These are phyloP conservation scores for Jaminaea rosea DNA, from an alignment of 1,284 basidiomycete species.

Conservation along the genomic window DNA sequence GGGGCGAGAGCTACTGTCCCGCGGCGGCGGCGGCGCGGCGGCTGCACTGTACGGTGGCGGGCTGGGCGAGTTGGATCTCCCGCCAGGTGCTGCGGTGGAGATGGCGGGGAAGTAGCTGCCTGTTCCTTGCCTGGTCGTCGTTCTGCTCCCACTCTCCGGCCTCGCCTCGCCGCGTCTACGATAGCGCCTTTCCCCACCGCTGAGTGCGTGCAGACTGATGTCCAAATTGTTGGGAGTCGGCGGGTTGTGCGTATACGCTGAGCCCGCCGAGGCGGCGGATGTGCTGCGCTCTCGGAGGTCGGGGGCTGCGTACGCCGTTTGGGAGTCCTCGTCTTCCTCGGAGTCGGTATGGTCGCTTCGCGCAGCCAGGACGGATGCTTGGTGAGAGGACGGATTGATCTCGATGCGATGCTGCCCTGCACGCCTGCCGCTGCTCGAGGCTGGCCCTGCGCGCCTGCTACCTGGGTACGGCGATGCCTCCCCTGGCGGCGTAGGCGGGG, in stretches of 20 bases:
- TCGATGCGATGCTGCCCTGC: neutral
- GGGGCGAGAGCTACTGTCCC: neutral
- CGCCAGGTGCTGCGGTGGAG: constrained; percentile 8
- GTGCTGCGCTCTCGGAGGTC: neutral
- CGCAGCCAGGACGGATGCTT: neutral
- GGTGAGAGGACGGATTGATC: neutral
- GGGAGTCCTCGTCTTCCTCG: neutral
- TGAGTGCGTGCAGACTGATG: constrained; percentile 50
- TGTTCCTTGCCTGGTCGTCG: constrained; percentile 1
- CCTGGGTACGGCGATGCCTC: neutral
- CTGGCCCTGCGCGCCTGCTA: constrained; percentile 6
- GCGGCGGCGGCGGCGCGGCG: constrained; percentile 3
- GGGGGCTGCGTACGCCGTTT: no score
- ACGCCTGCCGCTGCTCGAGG: neutral
- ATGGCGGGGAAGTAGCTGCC: constrained; percentile 22
- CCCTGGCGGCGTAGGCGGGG: constrained; percentile 4
- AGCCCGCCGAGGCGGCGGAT: neutral
- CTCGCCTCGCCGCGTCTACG: neutral
- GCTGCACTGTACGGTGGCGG: constrained; percentile 12
- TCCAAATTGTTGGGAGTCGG: constrained; percentile 54
- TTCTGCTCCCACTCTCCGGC: neutral
- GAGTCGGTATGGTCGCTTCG: neutral
- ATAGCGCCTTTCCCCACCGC: constrained; percentile 2
- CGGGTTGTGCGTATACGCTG: constrained; percentile 50
- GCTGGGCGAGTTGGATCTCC: constrained; percentile 9